Conservation (phyloP, 192 early-diverging fungal genomes). For the Mortierella antarctica region DNA sequence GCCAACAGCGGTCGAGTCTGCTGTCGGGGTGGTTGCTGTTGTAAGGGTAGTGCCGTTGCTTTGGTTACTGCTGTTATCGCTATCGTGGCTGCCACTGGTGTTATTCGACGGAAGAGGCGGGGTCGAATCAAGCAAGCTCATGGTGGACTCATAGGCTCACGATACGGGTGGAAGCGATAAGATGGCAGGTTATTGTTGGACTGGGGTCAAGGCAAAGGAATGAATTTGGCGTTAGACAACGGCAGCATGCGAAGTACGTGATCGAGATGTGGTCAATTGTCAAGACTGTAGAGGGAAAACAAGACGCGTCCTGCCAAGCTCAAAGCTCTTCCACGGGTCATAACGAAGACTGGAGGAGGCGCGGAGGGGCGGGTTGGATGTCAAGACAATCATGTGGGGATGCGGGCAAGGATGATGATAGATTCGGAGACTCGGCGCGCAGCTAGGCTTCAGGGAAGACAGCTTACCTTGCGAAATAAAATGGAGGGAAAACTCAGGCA, state of each 20-base stretch:
- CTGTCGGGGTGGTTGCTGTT: conserved; percentile 3
- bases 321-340: background rate
- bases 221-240: background rate
- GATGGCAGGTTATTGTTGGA: background rate
- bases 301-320: no score
- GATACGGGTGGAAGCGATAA: background rate
- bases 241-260: no score
- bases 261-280: no score
- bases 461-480: no score
- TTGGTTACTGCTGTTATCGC: conserved; percentile 1
- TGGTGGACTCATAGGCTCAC: conserved; percentile 44
- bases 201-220: background rate
- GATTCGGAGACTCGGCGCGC: no score
- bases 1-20: background rate
- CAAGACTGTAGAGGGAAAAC: no score
- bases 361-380: background rate
- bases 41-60: conserved; percentile 7
- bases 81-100: conserved; percentile 2
- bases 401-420: background rate
- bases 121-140: conserved; percentile 54
- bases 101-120: conserved; percentile 37
- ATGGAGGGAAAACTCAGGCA: no score
- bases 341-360: background rate
- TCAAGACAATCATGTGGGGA: background rate
- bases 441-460: no score